Evolutionary conservation across 495 filamentous ascomycete species (phyloP).

Genomic region (Aspergillus egyptiacus): DNA sequence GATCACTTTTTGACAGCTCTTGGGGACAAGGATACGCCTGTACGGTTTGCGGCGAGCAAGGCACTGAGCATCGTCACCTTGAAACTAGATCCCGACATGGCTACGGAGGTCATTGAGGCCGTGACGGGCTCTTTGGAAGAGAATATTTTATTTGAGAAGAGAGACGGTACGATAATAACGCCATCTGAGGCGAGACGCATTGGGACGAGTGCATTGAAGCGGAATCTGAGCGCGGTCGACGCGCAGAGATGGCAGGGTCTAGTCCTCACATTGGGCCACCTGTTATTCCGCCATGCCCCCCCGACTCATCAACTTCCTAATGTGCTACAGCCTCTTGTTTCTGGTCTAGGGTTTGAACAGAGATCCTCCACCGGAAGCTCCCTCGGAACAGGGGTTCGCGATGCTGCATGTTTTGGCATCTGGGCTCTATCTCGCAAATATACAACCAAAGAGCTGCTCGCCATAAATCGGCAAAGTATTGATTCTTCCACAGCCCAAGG

Average conservation of each 20-base stretch:
- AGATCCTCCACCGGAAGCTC: slow-evolving; percentile 72
- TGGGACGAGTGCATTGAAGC: slow-evolving; percentile 33
- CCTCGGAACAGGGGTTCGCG: slow-evolving; percentile 87
- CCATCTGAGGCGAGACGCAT: slow-evolving; percentile 30
- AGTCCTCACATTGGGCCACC: slow-evolving; percentile 77
- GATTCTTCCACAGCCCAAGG: slow-evolving; percentile 21
- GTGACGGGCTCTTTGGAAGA: slow-evolving; percentile 68
- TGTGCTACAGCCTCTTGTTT: slow-evolving; percentile 63
- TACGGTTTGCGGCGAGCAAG: slow-evolving; percentile 87
- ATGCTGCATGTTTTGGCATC: slow-evolving; percentile 92
- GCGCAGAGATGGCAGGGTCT: slow-evolving; percentile 86
- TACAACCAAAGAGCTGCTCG: slow-evolving; percentile 67
- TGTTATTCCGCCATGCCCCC: slow-evolving; percentile 72
- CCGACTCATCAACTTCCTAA: slow-evolving; percentile 59
- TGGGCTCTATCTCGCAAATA: slow-evolving; percentile 91
- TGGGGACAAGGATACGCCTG: slow-evolving; percentile 80
- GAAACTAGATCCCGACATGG: slow-evolving; percentile 73
- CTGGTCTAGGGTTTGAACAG: slow-evolving; percentile 80
- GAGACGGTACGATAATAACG: slow-evolving; percentile 33
- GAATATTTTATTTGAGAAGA: slow-evolving; percentile 64
- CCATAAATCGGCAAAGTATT: slow-evolving; percentile 44
- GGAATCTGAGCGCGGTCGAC: slow-evolving; percentile 66
- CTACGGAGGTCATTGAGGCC: slow-evolving; percentile 76
- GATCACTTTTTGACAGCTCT: slow-evolving; percentile 67
- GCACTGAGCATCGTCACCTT: slow-evolving; percentile 78